phyloP scores from a whole-genome alignment of 306 rosid species.

The Acacia crassicarpa region DNA sequence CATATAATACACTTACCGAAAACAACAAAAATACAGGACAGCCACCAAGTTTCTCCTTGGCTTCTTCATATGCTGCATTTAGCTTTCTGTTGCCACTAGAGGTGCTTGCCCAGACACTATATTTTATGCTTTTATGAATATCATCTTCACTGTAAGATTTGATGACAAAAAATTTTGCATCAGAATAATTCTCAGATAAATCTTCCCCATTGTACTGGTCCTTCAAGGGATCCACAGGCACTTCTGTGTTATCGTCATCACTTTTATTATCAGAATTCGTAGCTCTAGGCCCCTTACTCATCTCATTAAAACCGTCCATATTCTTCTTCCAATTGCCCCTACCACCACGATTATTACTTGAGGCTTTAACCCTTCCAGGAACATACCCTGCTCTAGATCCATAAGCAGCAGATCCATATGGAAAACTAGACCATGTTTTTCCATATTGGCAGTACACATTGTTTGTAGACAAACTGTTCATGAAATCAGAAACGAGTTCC shows the following conservation, averaged over 20 bases:
- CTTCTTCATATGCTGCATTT: constrained; percentile 44
- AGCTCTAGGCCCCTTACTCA: constrained; percentile 59
- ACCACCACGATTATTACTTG: constrained; percentile 17
- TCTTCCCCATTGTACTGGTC: constrained; percentile 42
- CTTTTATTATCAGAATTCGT: constrained; percentile 32
- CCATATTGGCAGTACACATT: constrained; percentile 41
- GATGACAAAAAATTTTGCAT: constrained; percentile 50
- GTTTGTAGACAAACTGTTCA: constrained; percentile 39
- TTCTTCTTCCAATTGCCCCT: constrained; percentile 29
- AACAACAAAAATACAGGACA: constrained; percentile 56
- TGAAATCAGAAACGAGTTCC: constrained; percentile 41
- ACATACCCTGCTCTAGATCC: constrained; percentile 34
- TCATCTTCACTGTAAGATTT: constrained; percentile 65
- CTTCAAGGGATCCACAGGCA: constrained; percentile 29
- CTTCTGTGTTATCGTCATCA: constrained; percentile 31
- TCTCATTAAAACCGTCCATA: constrained; percentile 41
- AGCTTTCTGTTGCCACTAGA: constrained; percentile 51
- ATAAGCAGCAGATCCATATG: constrained; percentile 44
- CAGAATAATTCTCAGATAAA: constrained; percentile 37
- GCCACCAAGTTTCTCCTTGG: constrained; percentile 47
- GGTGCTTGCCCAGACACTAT: constrained; percentile 54
- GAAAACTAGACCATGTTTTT: constrained; percentile 36
- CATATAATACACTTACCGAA: constrained; percentile 38
- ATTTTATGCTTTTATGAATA: constrained; percentile 59
- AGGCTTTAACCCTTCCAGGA: constrained; percentile 21